Evolutionary conservation across 2,329 filamentous ascomycete genomes (phyloP).

Genomic region (Hypoxylon sp.): DNA sequence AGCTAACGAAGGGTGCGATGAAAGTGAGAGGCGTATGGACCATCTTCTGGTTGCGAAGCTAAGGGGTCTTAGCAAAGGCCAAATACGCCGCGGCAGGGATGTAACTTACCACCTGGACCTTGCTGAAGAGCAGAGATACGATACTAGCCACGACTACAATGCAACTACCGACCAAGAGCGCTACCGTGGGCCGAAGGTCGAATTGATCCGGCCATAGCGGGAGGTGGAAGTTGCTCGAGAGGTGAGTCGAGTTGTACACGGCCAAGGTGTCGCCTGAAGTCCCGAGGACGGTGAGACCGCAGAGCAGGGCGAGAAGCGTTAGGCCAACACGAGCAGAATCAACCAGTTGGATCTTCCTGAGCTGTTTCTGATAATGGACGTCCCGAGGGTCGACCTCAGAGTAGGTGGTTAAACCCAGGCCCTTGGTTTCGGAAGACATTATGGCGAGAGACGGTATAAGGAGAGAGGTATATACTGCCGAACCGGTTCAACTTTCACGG

Average conservation of each 20-base stretch:
- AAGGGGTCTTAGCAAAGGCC: conserved; percentile 20
- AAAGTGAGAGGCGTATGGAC: conserved; percentile 51
- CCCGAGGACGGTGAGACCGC: conserved; percentile 61
- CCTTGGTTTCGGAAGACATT: conserved; percentile 50
- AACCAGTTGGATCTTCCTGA: conserved; percentile 48
- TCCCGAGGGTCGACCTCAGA: conserved; percentile 58
- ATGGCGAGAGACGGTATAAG: conserved; percentile 21
- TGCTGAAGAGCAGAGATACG: conserved; percentile 58
- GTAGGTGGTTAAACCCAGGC: conserved; percentile 54
- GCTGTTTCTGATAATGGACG: conserved; percentile 49
- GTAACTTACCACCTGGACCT: conserved; percentile 58
- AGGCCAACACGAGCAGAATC: conserved; percentile 57
- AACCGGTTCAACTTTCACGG: conserved; percentile 30
- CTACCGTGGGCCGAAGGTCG: conserved; percentile 63
- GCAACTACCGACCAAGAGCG: conserved; percentile 60
- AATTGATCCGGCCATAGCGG: conserved; percentile 66
- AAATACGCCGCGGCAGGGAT: background rate
- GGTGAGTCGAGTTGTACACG: conserved; percentile 63
- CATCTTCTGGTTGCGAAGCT: conserved; percentile 51
- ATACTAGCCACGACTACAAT: conserved; percentile 59
- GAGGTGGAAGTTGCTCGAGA: conserved; percentile 57
- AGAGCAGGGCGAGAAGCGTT: conserved; percentile 59
- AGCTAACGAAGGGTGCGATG: conserved; percentile 52
- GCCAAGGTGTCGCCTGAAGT: conserved; percentile 62
- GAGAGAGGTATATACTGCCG: conserved; percentile 2